Evolutionary conservation across 441 rosid species (phyloP), one percentile per base, ranked within the genome.

Genomic region (Adansonia rubrostipa): DNA sequence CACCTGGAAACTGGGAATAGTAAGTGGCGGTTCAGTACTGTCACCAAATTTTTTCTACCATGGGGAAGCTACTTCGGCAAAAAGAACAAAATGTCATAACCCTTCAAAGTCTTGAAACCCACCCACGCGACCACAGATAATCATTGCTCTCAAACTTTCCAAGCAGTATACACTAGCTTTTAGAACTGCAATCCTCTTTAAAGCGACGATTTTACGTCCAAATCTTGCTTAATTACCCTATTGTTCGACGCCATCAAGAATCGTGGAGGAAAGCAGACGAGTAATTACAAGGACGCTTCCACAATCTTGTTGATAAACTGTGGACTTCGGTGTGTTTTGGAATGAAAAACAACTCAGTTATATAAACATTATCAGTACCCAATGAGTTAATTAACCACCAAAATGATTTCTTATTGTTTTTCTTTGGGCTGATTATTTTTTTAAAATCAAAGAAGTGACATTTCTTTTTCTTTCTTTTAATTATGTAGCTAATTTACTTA

Each of bases 81-180:
- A 40, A 19, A 42, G 3, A 60, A 58, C 53, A n/a, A 58, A 40
- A 11, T 40, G 51, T 19, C 20, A 36, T 42, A 17, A 6, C 76
- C 36, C 76, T 56, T 22, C 24, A 65, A 36, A 36, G 42, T 11
- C 20, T 62, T 57, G 42, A 73, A 42, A 28, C 75, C 73, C 9
- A 68, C 57, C 51, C 40, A 45, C 48, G 57, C 36, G n/a, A 19
- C n/a, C 24, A 45, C 15, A n/a, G 50, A 51, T 47, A 69, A 69
- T 11, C 57, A 20, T 22, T 65, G 71, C 48, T 65, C 24, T 45
- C 13, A 65, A 57, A 7, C 62, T 57, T 19, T 57, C 19, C 60
- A 24, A 24, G n/a, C 13, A 22, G n/a, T 22, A 9, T 60, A 5
- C 3, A 9, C 36, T 4, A 61, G 65, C 40, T 9, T 61, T 24